phyloP scores from a whole-genome alignment of 768 basidiomycete species.

The Boletellus sp. region DNA sequence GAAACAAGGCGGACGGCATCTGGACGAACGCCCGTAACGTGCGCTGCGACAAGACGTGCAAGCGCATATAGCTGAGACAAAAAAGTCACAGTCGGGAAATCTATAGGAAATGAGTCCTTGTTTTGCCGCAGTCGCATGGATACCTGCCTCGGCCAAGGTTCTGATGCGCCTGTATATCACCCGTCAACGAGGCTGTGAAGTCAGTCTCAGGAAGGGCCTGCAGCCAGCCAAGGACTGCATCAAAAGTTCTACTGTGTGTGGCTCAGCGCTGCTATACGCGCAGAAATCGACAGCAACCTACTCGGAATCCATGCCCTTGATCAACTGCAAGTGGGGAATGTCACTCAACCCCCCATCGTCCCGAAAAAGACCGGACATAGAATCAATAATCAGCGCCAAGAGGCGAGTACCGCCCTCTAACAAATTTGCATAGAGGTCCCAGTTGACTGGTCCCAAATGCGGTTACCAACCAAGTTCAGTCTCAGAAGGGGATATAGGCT shows the following conservation, averaged over 20 bases:
- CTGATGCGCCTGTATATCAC: conserved; percentile 26
- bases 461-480: background rate
- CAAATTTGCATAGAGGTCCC: conserved; percentile 48
- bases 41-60: conserved; percentile 31
- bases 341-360: conserved; percentile 20
- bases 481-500: conserved; percentile 17
- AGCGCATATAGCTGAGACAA: conserved; percentile 47
- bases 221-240: conserved; percentile 25
- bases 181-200: conserved; percentile 11
- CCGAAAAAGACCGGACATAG: conserved; percentile 30
- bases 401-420: conserved; percentile 40
- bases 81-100: conserved; percentile 41
- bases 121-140: background rate
- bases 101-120: conserved; percentile 12
- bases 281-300: conserved; percentile 22
- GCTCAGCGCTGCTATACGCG: background rate
- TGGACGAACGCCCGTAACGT: conserved; percentile 7
- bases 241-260: conserved; percentile 21
- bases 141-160: conserved; percentile 26
- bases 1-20: conserved; percentile 10
- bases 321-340: conserved; percentile 36
- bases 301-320: conserved; percentile 38
- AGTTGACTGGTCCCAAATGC: conserved; percentile 44
- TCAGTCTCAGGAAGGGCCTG: conserved; percentile 18
- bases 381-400: conserved; percentile 37